Evolutionary conservation across 139 green algal genomes (phyloP).

Genomic region (Auxenochlorella pyrenoidosa): DNA sequence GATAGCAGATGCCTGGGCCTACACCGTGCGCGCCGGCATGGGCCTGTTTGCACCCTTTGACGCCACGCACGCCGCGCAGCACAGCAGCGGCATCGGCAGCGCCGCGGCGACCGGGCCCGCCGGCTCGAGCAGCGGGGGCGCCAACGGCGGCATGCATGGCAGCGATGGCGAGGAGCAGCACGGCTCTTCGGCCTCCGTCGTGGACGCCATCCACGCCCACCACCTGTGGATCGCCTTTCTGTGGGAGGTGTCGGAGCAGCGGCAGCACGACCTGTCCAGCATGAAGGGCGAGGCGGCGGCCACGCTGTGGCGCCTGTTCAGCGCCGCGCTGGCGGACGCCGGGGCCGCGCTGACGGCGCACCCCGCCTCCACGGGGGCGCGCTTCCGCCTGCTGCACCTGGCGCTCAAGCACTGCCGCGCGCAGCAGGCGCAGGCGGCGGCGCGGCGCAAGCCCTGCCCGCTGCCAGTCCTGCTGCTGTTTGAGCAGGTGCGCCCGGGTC

Average conservation of each 20-base stretch:
- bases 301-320: constrained; percentile 50
- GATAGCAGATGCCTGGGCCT: constrained; percentile 63
- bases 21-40: constrained; percentile 53
- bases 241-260: constrained; percentile 22
- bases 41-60: constrained; percentile 67
- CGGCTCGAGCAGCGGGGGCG: not conserved
- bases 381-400: constrained; percentile 72
- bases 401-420: constrained; percentile 42
- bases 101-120: not conserved
- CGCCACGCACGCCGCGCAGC: not conserved
- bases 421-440: not conserved
- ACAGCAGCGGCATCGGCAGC: not conserved
- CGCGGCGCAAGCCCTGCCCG: not conserved
- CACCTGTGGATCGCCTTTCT: constrained; percentile 55
- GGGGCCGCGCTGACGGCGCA: constrained; percentile 58
- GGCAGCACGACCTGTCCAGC: constrained; percentile 3
- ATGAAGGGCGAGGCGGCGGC: constrained; percentile 1
- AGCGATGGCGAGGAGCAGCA: not conserved
- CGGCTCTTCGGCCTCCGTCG: not conserved
- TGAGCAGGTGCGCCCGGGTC: constrained; percentile 12
- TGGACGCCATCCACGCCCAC: constrained; percentile 46
- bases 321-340: constrained; percentile 48
- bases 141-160: not conserved
- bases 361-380: constrained; percentile 62
- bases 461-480: constrained; percentile 31